Evolutionary conservation across 2,329 filamentous ascomycete species (phyloP).

Genomic region (Colletotrichum tabaci): DNA sequence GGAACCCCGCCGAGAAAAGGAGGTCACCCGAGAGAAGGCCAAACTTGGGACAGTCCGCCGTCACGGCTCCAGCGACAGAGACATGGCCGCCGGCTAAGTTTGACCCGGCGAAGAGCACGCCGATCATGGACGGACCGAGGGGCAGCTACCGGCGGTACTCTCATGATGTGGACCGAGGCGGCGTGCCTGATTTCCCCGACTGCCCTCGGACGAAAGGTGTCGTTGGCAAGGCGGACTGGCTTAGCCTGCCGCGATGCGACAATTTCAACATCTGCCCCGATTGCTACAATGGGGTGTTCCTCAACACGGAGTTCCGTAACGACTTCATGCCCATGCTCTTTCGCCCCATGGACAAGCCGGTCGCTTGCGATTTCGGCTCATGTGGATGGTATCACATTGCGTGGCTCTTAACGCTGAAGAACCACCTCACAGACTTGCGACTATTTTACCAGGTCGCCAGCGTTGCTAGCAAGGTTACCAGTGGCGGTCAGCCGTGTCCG

Average conservation of each 20-base stretch:
- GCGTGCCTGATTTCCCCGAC: conserved; percentile 69
- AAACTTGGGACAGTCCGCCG: conserved; percentile 11
- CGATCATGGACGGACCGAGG: conserved; percentile 56
- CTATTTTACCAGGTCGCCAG: conserved; percentile 79
- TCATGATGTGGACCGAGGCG: conserved; percentile 63
- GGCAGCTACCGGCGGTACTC: conserved; percentile 68
- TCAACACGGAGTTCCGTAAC: conserved; percentile 75
- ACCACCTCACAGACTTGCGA: conserved; percentile 75
- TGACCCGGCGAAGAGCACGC: conserved; percentile 55
- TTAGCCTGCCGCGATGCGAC: conserved; percentile 79
- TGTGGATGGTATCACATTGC: conserved; percentile 87
- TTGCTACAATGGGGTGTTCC: conserved; percentile 82
- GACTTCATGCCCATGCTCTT: conserved; percentile 75
- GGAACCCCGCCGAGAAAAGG: conserved; percentile 45
- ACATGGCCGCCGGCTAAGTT: conserved; percentile 64
- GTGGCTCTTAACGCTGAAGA: conserved; percentile 84
- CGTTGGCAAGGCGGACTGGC: conserved; percentile 82
- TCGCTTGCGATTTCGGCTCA: conserved; percentile 84
- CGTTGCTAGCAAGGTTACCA: conserved; percentile 63
- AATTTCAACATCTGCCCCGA: conserved; percentile 86
- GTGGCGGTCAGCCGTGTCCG: conserved; percentile 68
- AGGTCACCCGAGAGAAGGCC: conserved; percentile 43
- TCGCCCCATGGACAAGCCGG: conserved; percentile 69
- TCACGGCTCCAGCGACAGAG: conserved; percentile 12
- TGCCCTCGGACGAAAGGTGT: conserved; percentile 78